These are phyloP conservation scores for Pinus albicaulis DNA, from an alignment of 75 land plant genomes.

Conservation along the genomic window DNA sequence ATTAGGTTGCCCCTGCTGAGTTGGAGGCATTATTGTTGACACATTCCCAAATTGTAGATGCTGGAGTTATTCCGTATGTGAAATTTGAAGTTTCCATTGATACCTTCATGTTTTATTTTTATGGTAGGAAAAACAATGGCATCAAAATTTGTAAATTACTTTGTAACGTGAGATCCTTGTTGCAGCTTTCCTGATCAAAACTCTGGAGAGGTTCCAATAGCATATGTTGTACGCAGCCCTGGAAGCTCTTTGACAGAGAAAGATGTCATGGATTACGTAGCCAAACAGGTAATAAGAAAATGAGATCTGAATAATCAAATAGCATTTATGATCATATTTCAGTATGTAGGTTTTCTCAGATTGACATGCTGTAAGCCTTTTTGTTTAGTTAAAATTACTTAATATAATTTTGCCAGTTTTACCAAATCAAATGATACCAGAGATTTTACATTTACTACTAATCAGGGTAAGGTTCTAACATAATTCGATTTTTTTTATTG, in stretches of 20 bases:
- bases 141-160: background rate
- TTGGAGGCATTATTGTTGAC: slow-evolving; percentile 26
- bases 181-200: slow-evolving; percentile 66
- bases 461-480: background rate
- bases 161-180: background rate
- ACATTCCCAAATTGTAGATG: slow-evolving; percentile 34
- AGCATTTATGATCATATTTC: too few relatives aligned
- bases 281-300: slow-evolving; percentile 53
- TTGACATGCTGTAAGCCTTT: too few relatives aligned
- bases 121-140: background rate
- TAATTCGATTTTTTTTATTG: background rate
- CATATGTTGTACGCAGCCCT: slow-evolving; percentile 66
- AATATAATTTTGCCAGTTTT: too few relatives aligned
- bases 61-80: slow-evolving; percentile 34
- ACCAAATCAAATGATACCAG: background rate
- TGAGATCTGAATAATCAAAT: too few relatives aligned
- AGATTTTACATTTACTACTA: background rate
- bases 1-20: slow-evolving; percentile 40
- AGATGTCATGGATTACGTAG: slow-evolving; percentile 60
- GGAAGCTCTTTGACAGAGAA: slow-evolving; percentile 48
- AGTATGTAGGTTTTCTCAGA: too few relatives aligned
- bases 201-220: slow-evolving; percentile 90
- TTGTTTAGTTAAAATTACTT: too few relatives aligned
- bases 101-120: too few relatives aligned
- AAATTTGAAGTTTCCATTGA: background rate